Evolutionary conservation across 2,329 filamentous ascomycete genomes (phyloP).

Genomic region (Calonectria honghensis): DNA sequence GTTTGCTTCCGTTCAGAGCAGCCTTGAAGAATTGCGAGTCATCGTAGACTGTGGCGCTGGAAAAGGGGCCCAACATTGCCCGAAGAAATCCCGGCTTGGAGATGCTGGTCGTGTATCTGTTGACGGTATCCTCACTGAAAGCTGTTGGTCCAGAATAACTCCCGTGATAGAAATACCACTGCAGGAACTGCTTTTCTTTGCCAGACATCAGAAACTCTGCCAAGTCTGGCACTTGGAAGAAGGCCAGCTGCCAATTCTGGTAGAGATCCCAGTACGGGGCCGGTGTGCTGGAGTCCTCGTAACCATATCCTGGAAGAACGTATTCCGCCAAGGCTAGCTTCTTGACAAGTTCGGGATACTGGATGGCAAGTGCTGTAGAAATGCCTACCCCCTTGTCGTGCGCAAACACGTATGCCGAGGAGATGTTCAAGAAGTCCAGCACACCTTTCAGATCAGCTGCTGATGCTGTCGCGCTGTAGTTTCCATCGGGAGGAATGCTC

Average conservation of each 20-base stretch:
- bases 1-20: constrained; percentile 44
- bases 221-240: constrained; percentile 68
- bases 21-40: constrained; percentile 62
- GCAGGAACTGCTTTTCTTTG: constrained; percentile 64
- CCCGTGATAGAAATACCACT: constrained; percentile 68
- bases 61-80: constrained; percentile 63
- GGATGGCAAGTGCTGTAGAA: constrained; percentile 62
- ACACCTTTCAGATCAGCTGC: constrained; percentile 63
- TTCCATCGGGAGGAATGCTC: constrained; percentile 59
- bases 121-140: constrained; percentile 62
- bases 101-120: constrained; percentile 62
- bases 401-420: constrained; percentile 64
- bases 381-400: constrained; percentile 68
- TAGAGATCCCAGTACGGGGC: constrained; percentile 63
- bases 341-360: constrained; percentile 60
- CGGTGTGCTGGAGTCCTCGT: constrained; percentile 57
- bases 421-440: constrained; percentile 65
- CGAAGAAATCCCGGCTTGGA: constrained; percentile 66
- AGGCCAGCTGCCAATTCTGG: constrained; percentile 64
- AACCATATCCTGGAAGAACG: constrained; percentile 64
- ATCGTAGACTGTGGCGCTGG: constrained; percentile 54
- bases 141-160: constrained; percentile 63
- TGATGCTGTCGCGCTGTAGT: constrained; percentile 64
- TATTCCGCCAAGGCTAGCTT: constrained; percentile 64
- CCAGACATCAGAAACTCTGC: constrained; percentile 67